Base-by-base conservation (phyloP, 1,284 basidiomycete genomes). In the Ceratobasidium sp. region DNA sequence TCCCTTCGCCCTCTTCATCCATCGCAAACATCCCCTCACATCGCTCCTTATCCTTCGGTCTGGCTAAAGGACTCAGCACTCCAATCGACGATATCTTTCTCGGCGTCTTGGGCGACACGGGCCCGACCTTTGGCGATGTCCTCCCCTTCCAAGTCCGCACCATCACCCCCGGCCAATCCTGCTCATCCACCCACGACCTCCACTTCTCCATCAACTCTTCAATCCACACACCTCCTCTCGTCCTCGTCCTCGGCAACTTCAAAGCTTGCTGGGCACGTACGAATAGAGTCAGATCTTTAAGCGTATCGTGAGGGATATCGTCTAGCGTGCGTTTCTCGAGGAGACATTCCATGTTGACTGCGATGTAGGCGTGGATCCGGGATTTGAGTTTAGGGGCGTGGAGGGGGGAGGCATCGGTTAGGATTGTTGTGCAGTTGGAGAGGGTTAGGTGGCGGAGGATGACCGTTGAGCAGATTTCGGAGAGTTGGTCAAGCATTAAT, bases 281-380 rank as follows among this genome's bases (percentile, higher is more conserved):
- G 76, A 89, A 93, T 1, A 81, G 80, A 0, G 91, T 87, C 2
- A 99, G 87, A 72, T 91, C 88, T 57, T 88, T 88, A 75, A 98
- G 83, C 41, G 95, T 87, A 44, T 88, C 86, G 27, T 85, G 81
- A 2, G 92, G 86, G 60, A 98, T 83, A 78, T 93, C 93, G 63
- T 93, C 89, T 27, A 99, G 87, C 79, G 96, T 88, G 4, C 89
- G 89, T 36, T 86, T 87, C 81, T 98, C 96, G 27, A 99, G 88
- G 71, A 98, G 87, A 0, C 92, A 91, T 82, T 99, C 98, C 85
- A 98, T 87, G 80, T 95, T 96, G 75, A 89, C 88, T 1, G 89
- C 85, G 78, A 97, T 91, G 82, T 97, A 99, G 53, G 88, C 88
- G 81, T 97, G 93, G 19, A 97, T 86, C 62, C 91, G 89, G 27